Evolutionary conservation across 1,139 yeast genomes (phyloP).

Genomic region (Geotrichum phurueaensis): DNA sequence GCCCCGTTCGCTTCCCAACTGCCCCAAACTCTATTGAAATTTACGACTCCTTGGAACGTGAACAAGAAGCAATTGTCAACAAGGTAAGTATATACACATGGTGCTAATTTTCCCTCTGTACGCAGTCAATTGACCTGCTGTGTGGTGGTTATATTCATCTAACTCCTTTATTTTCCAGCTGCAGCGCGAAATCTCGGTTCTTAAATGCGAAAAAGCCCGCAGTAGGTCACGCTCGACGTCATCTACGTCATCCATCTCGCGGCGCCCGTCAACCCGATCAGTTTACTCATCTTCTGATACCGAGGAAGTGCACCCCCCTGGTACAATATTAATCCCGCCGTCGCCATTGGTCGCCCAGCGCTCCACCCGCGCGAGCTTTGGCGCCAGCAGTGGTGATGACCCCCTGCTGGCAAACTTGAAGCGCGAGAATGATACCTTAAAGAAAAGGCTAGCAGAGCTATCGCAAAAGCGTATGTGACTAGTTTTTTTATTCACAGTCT

Average conservation of each 20-base stretch:
- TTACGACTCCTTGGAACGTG: slow-evolving; percentile 22
- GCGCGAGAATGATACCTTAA: slow-evolving; percentile 33
- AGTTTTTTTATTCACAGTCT: not conserved
- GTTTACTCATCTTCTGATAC: slow-evolving; percentile 27
- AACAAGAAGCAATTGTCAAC: slow-evolving; percentile 38
- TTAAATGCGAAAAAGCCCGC: slow-evolving; percentile 30
- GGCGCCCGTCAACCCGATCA: slow-evolving; percentile 30
- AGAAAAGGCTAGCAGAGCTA: slow-evolving; percentile 32
- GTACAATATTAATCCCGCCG: slow-evolving; percentile 13
- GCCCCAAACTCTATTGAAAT: slow-evolving; percentile 15
- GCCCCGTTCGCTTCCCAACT: slow-evolving; percentile 17
- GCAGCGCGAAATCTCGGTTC: slow-evolving; percentile 33
- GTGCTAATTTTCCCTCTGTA: not conserved
- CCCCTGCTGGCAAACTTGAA: slow-evolving; percentile 23
- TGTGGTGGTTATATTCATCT: not conserved
- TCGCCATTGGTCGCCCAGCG: slow-evolving; percentile 18
- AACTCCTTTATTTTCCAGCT: slow-evolving; percentile 18
- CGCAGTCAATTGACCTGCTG: not conserved
- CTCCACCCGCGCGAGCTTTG: slow-evolving; percentile 20
- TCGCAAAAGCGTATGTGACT: slow-evolving; percentile 23
- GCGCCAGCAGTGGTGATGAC: slow-evolving; percentile 24
- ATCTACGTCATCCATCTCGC: slow-evolving; percentile 30
- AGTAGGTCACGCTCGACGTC: slow-evolving; percentile 32
- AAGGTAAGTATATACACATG: slow-evolving; percentile 15
- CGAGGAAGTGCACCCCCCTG: slow-evolving; percentile 22